Percentiles rank a stretch among this genome's conserved stretches.
Evolutionary conservation across 192 early-diverging fungal species (phyloP).

Genomic region (Helicostylum pulchrum): DNA sequence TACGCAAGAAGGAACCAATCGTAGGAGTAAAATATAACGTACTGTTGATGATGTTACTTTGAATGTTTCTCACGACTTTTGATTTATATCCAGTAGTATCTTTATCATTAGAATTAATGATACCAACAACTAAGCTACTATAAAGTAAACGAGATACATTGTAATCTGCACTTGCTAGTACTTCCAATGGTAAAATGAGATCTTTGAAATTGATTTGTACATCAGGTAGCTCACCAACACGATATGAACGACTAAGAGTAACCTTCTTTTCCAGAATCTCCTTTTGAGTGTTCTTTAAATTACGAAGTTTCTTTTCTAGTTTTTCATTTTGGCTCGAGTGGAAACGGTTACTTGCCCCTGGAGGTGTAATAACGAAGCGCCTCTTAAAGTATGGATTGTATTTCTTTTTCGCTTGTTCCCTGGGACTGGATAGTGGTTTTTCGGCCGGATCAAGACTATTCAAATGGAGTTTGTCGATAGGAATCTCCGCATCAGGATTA

Average conservation of each 20-base stretch:
- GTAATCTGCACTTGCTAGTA: slow-evolving; percentile 52
- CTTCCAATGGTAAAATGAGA: slow-evolving; percentile 63
- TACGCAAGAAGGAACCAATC: slow-evolving; percentile 47
- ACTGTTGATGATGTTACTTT: slow-evolving; percentile 33
- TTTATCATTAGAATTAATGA: slow-evolving; percentile 31
- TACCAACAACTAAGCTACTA: slow-evolving; percentile 36
- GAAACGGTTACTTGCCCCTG: too few species aligned
- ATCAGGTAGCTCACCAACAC: slow-evolving; percentile 64
- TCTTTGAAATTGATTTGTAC: slow-evolving; percentile 68
- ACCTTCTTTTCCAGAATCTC: slow-evolving; percentile 51
- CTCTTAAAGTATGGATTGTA: too few species aligned
- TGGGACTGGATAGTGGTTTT: too few species aligned
- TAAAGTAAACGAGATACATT: slow-evolving; percentile 56
- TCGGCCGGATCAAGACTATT: too few species aligned
- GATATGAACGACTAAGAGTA: slow-evolving; percentile 58
- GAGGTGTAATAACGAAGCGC: too few species aligned
- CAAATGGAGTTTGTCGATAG: too few species aligned
- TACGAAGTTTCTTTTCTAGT: slow-evolving; percentile 31
- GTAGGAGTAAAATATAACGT: slow-evolving; percentile 41
- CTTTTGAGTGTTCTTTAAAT: slow-evolving; percentile 38
- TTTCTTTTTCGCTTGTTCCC: too few species aligned
- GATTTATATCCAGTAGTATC: slow-evolving; percentile 25
- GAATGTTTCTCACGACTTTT: slow-evolving; percentile 26
- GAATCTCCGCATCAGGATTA: too few species aligned
- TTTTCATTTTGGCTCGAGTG: slow-evolving; percentile 38